Conservation (phyloP, 2,329 filamentous ascomycete species). For the Botryotinia convoluta region DNA sequence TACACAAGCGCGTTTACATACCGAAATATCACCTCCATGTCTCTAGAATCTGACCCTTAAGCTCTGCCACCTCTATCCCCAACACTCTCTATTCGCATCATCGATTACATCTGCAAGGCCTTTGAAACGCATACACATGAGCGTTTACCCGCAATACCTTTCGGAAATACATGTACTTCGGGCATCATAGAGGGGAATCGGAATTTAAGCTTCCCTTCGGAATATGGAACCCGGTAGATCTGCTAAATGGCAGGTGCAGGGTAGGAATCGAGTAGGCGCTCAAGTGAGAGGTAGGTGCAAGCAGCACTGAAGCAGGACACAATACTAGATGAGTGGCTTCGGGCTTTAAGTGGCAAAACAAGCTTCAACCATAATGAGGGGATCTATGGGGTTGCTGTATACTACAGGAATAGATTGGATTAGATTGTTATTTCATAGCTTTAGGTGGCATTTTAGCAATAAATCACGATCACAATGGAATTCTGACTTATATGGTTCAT, state of each 20-base stretch:
- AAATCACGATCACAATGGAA: background rate
- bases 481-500: background rate
- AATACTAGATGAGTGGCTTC: background rate
- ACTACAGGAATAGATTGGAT: accelerated
- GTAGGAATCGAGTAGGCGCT: background rate
- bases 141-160: background rate
- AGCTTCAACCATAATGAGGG: background rate
- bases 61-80: background rate
- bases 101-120: background rate
- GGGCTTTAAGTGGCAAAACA: background rate
- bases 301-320: background rate
- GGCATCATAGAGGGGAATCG: background rate
- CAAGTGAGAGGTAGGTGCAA: too few relatives aligned
- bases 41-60: background rate
- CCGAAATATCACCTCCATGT: background rate
- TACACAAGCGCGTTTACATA: background rate
- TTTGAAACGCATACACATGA: background rate
- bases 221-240: background rate
- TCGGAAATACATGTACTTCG: background rate
- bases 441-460: background rate
- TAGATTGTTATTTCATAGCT: background rate
- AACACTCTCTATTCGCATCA: background rate
- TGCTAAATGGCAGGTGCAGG: background rate
- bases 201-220: background rate
- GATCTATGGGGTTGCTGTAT: background rate